These are phyloP conservation scores for Magnaporthiopsis rhizophila DNA, from an alignment of 2,329 filamentous ascomycete genomes.

Conservation along the genomic window DNA sequence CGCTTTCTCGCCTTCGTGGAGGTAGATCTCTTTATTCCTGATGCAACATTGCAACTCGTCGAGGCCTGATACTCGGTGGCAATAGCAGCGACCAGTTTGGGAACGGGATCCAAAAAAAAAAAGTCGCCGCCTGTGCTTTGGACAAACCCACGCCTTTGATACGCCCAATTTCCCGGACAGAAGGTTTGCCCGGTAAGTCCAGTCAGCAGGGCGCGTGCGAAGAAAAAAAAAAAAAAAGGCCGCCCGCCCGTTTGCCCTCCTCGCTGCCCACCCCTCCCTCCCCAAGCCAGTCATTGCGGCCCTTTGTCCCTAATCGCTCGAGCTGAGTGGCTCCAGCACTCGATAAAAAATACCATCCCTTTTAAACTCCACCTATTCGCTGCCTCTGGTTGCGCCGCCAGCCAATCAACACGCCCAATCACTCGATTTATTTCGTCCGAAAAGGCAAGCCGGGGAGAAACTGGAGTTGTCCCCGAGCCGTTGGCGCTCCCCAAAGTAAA, in stretches of 20 bases:
- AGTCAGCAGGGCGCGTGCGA: background rate
- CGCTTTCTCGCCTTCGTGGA: slow-evolving; percentile 17
- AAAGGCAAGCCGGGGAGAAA: background rate
- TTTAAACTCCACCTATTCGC: slow-evolving; percentile 24
- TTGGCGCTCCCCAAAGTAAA: slow-evolving; percentile 6
- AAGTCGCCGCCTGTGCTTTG: background rate
- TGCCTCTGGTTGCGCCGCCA: slow-evolving; percentile 14
- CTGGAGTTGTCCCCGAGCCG: background rate
- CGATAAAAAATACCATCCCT: slow-evolving; percentile 10
- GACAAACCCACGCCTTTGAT: background rate
- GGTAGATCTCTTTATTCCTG: slow-evolving; percentile 1
- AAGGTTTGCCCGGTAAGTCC: slow-evolving; percentile 4
- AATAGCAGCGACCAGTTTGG: slow-evolving; percentile 4
- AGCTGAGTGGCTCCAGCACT: slow-evolving; percentile 10
- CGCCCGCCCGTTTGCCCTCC: background rate
- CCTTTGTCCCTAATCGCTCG: slow-evolving; percentile 4
- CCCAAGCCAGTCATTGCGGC: slow-evolving; percentile 4
- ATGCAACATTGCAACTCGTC: slow-evolving; percentile 2
- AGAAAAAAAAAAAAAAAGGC: background rate
- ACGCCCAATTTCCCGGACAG: background rate
- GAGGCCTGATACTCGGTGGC: slow-evolving; percentile 1
- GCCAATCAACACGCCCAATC: slow-evolving; percentile 26
- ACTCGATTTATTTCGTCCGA: slow-evolving; percentile 11
- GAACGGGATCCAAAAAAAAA: slow-evolving; percentile 1
- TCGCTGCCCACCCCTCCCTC: background rate